Evolutionary conservation across 2,329 filamentous ascomycete genomes (phyloP).

Genomic region (Cladosporium oxysporum): DNA sequence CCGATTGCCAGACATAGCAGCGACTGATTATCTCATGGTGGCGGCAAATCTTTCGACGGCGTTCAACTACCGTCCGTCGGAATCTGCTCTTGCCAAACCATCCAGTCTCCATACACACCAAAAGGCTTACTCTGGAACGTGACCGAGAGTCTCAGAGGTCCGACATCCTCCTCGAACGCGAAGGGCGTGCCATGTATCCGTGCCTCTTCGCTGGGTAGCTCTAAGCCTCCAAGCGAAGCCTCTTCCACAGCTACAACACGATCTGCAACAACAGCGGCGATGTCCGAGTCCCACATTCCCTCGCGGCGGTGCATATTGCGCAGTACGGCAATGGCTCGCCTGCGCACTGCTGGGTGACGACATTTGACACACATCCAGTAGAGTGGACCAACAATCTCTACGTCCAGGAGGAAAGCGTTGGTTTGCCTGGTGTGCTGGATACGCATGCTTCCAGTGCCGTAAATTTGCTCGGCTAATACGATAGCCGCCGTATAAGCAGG

Average conservation of each 20-base stretch:
- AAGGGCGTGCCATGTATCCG: neutral
- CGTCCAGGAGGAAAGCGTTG: conserved; percentile 12
- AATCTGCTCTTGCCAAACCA: neutral
- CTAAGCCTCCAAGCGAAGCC: neutral
- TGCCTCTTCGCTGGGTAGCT: conserved; percentile 1
- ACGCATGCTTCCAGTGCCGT: neutral
- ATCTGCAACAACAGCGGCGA: conserved; percentile 13
- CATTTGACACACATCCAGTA: conserved; percentile 20
- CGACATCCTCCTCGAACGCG: neutral
- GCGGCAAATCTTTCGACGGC: neutral
- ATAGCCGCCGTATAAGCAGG: conserved; percentile 4
- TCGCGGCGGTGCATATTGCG: conserved; percentile 9
- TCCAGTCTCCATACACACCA: conserved; percentile 14
- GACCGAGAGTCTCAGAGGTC: neutral
- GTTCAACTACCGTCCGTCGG: neutral
- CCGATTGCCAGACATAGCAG: neutral
- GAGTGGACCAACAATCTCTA: conserved; percentile 18
- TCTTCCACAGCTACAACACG: conserved; percentile 17
- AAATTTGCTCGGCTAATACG: conserved; percentile 15
- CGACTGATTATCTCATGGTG: neutral
- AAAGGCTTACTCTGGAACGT: neutral
- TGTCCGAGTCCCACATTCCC: conserved; percentile 21
- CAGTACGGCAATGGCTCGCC: conserved; percentile 19
- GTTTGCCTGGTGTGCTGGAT: neutral
- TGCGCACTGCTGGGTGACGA: conserved; percentile 14